Base-by-base conservation (phyloP, 441 rosid genomes). In the Adansonia grandidieri region DNA sequence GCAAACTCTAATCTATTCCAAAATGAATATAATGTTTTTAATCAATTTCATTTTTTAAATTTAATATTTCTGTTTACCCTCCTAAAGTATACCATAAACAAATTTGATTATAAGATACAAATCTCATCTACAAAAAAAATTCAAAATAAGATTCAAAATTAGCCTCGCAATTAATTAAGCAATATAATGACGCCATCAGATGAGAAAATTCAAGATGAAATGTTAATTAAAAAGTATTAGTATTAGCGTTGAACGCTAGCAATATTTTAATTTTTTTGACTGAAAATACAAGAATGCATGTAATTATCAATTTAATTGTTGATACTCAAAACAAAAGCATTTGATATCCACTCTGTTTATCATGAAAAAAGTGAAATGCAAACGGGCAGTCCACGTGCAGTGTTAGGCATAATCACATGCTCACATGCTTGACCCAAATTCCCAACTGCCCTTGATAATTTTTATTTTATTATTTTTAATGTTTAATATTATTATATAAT, bases 371-470 rank as follows among this genome's bases (percentile, higher is more conserved):
- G n/a, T 28, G 7, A 47, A 53, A 9, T 1, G 5, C 45, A 24
- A 32, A 1, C 15, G 20, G 3, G 9, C 13, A 40, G 53, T 57
- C 65, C 76, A 56, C 53, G 32, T 73, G 65, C 76, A 56, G 17
- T 47, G 24, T 69, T 19, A 6, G 48, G 73, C 19, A 48, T 14
- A 69, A 19, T 40, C 76, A 73, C 76, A 15, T 73, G 76, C 64
- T 37, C 32, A 28, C 61, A 71, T 14, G 45, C 61, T 71, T 28
- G 24, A 32, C 47, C 64, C 15, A 56, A 17, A 4, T 9, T 6
- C 8, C 76, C 40, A 73, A 73, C 65, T 0, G 9, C 76, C 51
- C 45, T 32, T 32, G 5, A 32, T 32, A 32, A 32, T 32, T 32
- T 32, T 32, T 32, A 32, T 32, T 32, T 32, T 32, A 32, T 32